Percentiles rank a stretch among this genome's conserved stretches.
Evolutionary conservation across 352 stramenopile genomes (phyloP).

Genomic region (Ophiocytium majus): DNA sequence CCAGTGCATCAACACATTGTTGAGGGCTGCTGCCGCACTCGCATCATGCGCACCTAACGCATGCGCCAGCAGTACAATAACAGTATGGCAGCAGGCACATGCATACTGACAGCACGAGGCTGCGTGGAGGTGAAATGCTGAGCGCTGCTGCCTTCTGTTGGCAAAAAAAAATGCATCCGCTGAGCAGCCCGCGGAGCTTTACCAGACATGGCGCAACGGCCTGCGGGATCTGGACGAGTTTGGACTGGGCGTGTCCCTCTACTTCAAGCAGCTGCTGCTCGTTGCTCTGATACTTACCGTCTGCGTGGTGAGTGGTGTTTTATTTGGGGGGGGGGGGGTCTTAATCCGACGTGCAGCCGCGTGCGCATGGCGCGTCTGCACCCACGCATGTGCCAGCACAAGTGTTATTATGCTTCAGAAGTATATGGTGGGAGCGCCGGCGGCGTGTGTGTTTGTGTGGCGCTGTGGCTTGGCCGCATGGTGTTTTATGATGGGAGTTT

Average conservation of each 20-base stretch:
- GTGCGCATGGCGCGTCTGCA: no score
- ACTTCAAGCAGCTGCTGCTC: slow-evolving; percentile 59
- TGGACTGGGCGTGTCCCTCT: slow-evolving; percentile 57
- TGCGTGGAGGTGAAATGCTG: not conserved
- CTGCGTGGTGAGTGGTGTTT: slow-evolving; percentile 22
- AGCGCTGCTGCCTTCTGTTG: not conserved
- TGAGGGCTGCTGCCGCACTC: not conserved
- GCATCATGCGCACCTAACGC: not conserved
- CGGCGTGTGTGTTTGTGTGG: no score
- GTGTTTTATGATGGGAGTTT: no score
- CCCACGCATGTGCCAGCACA: no score
- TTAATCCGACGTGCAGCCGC: no score
- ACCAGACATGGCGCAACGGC: slow-evolving; percentile 34
- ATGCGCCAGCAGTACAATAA: slow-evolving; percentile 5
- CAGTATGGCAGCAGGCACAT: slow-evolving; percentile 6
- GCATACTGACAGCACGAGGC: not conserved
- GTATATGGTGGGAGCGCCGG: no score
- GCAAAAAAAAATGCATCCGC: not conserved
- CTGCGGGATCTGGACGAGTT: slow-evolving; percentile 57
- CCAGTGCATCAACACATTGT: no score
- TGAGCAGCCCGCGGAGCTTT: slow-evolving; percentile 42
- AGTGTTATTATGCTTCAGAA: no score
- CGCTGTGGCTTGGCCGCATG: no score
- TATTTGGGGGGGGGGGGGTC: no score
- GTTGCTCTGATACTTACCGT: slow-evolving; percentile 31